phyloP scores from a whole-genome alignment of 495 filamentous ascomycete genomes.

The Xylaria telfairii region DNA sequence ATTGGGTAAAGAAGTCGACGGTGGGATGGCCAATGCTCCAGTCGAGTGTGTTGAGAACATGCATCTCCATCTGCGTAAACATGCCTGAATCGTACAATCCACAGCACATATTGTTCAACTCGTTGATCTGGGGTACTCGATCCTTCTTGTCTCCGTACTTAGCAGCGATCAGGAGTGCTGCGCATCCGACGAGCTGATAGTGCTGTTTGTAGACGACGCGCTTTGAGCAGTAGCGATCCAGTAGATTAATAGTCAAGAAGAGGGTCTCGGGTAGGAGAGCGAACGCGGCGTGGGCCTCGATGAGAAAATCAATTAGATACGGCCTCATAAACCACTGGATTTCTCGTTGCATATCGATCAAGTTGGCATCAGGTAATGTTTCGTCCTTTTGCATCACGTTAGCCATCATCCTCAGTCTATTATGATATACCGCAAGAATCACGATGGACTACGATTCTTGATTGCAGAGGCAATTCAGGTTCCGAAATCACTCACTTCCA shows the following conservation, averaged over 20 bases:
- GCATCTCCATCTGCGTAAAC: slow-evolving; percentile 99
- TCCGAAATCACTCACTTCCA: slow-evolving; percentile 72
- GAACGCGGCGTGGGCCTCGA: slow-evolving; percentile 96
- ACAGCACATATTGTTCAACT: slow-evolving; percentile 99
- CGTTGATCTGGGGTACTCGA: slow-evolving; percentile 89
- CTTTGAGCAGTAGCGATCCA: slow-evolving; percentile 97
- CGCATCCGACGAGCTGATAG: slow-evolving; percentile 97
- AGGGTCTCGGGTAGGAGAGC: slow-evolving; percentile 91
- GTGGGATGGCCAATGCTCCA: slow-evolving; percentile 97
- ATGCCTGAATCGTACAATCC: slow-evolving; percentile 98
- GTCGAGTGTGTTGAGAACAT: slow-evolving; percentile 95
- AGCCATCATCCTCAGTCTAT: slow-evolving; percentile 25
- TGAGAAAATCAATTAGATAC: slow-evolving; percentile 96
- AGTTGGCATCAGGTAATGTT: slow-evolving; percentile 92
- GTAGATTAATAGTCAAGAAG: slow-evolving; percentile 93
- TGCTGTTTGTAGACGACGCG: slow-evolving; percentile 99
- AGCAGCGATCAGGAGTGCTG: slow-evolving; percentile 92
- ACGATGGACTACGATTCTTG: background rate
- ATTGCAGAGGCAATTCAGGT: background rate
- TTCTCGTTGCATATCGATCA: slow-evolving; percentile 98
- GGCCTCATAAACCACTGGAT: slow-evolving; percentile 99
- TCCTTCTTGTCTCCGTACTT: slow-evolving; percentile 99
- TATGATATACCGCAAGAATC: background rate
- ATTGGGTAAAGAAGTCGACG: slow-evolving; percentile 87
- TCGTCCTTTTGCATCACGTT: slow-evolving; percentile 63